Evolutionary conservation across 2,329 filamentous ascomycete genomes (phyloP), one percentile per base, ranked within the genome.

Genomic region (Nakataea oryzae): DNA sequence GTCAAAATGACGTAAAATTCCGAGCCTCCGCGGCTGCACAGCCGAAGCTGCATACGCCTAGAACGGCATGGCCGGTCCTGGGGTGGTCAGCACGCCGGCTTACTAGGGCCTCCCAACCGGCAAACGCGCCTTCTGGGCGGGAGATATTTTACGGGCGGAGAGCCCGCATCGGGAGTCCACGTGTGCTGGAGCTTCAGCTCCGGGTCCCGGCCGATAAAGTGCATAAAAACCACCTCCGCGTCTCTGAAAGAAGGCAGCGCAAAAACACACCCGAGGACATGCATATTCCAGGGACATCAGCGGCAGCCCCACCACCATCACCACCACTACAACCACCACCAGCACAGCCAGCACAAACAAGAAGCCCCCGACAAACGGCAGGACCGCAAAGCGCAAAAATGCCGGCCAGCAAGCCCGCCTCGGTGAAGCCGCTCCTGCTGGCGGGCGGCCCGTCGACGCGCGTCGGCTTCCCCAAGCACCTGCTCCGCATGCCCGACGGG

Each of bases 401-500:
- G 41, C 41, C 41, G 41, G 17, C 8, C 41, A 17, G 7, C 41
- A 50, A 50, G 17, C 41, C 21, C 41, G 21, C 41, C 17, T 12
- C 41, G 7, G 54, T 64, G 62, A 69, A 67, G 54, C 67, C 70
- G 14, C 68, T 75, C 28, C 62, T 75, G 6, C 67, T 74, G 3
- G 72, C 69, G 9, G 70, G 72, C 26, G 72, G 70, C 29, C 64
- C 66, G 34, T 73, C 71, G 1, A 69, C 72, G 3, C 68, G 70
- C 27, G 72, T 71, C 68, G 67, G 69, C 17, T 63, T 63, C 5
- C 69, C 67, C 6, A 74, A 74, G 56, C 68, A 74, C 60, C 69
- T 74, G 17, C 69, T 75, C 24, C 58, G 59, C 6, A 66, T 72
- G 41, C 64, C 67, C 12, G 67, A 70, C 50, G 66, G 68, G 21